Percentiles rank a stretch among this genome's conserved stretches.
phyloP scores from a whole-genome alignment of 108 stramenopile species.

The Aureococcus anophagefferens region DNA sequence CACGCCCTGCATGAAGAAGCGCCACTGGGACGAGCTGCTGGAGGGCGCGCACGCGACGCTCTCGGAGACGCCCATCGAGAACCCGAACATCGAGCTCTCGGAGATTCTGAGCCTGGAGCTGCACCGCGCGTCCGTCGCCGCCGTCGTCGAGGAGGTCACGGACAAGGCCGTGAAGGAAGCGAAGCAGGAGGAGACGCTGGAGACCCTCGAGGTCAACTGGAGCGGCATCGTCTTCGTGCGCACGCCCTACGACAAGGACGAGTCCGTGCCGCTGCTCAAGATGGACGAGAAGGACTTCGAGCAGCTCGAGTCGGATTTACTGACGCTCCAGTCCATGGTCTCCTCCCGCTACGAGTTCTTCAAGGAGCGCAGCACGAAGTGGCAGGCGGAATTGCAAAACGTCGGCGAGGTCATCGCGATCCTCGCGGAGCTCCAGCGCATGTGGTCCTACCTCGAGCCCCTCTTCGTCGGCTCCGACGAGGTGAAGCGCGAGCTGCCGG shows the following conservation, averaged over 20 bases:
- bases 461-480: conserved; percentile 59
- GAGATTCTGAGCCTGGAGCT: conserved; percentile 47
- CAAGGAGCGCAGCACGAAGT: conserved; percentile 3
- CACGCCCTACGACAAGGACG: conserved; percentile 41
- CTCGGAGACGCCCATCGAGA: conserved; percentile 41
- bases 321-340: conserved; percentile 53
- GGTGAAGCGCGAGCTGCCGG: conserved; percentile 57
- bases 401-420: conserved; percentile 37
- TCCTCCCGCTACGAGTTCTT: conserved; percentile 38
- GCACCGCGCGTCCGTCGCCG: conserved; percentile 29
- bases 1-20: conserved; percentile 42
- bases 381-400: conserved; percentile 15
- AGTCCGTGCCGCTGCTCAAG: conserved; percentile 43
- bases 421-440: conserved; percentile 54
- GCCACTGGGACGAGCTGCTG: conserved; percentile 55
- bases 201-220: conserved; percentile 42
- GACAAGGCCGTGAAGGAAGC: conserved; percentile 59
- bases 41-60: conserved; percentile 2
- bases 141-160: conserved; percentile 53
- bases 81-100: conserved; percentile 35
- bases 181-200: conserved; percentile 51
- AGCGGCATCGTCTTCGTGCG: conserved; percentile 25
- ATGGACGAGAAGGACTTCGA: conserved; percentile 59
- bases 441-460: conserved; percentile 62
- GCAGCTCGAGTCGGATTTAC: conserved; percentile 51